phyloP scores from a whole-genome alignment of 2,329 filamentous ascomycete species.

The Pseudocercospora eumusae region DNA sequence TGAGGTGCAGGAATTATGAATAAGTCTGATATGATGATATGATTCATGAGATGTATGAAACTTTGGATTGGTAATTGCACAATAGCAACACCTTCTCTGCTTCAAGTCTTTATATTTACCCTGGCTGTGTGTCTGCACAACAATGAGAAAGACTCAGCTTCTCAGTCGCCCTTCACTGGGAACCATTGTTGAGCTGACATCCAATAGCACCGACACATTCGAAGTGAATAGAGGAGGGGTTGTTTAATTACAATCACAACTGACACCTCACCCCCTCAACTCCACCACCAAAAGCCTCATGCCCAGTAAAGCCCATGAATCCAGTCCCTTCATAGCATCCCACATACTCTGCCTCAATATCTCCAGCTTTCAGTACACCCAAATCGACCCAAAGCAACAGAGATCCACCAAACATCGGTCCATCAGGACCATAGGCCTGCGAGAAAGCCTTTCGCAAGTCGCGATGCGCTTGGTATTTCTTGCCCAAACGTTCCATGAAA shows the following conservation, averaged over 20 bases:
- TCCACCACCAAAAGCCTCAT: not conserved
- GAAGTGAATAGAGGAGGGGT: too few species aligned
- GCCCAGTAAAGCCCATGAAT: not conserved
- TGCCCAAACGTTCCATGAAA: slow-evolving; percentile 11
- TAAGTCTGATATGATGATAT: not conserved
- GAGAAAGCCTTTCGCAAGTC: slow-evolving; percentile 11
- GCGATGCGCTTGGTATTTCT: slow-evolving; percentile 11
- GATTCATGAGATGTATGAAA: not conserved
- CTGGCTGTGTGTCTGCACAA: too few species aligned
- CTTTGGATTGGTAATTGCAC: too few species aligned
- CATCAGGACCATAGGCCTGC: slow-evolving; percentile 10
- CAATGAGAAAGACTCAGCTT: too few species aligned
- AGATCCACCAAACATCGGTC: slow-evolving; percentile 8
- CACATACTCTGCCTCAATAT: slow-evolving; percentile 8
- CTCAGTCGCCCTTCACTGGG: too few species aligned
- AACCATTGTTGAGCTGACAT: too few species aligned
- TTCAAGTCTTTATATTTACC: too few species aligned
- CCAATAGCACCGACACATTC: too few species aligned
- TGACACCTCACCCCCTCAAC: not conserved
- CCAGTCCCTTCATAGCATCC: slow-evolving; percentile 7
- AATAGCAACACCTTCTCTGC: too few species aligned
- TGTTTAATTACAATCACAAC: not conserved
- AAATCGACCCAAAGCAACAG: slow-evolving; percentile 13
- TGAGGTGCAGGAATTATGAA: not conserved
- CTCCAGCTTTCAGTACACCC: slow-evolving; percentile 1